Evolutionary conservation across 371 early-diverging fungal genomes (phyloP).

Genomic region (Zopfochytrium polystomum): DNA sequence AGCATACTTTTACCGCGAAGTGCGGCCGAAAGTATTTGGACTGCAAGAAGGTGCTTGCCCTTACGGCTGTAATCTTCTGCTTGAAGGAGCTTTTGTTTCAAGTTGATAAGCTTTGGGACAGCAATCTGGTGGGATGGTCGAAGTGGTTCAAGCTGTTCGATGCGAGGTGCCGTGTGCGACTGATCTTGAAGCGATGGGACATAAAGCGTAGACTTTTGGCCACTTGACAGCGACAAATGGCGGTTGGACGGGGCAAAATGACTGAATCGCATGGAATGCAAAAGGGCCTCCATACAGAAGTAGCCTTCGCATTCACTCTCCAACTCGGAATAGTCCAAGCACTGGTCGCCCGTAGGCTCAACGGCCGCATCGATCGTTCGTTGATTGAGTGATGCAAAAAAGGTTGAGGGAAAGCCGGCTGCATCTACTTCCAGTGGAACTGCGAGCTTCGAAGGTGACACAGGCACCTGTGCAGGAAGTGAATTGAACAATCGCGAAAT

Average conservation of each 20-base stretch:
- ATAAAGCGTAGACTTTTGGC: neutral
- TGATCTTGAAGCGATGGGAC: conserved; percentile 20
- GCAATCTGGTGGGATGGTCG: conserved; percentile 13
- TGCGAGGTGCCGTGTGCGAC: conserved; percentile 13
- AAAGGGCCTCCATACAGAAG: conserved; percentile 21
- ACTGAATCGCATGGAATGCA: conserved; percentile 16
- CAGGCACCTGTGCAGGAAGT: too few relatives aligned
- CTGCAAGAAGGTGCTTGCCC: conserved; percentile 13
- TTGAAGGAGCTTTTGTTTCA: conserved; percentile 19
- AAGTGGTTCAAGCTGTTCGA: conserved; percentile 16
- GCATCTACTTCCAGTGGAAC: neutral
- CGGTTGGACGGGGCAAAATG: neutral
- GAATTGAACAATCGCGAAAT: too few relatives aligned
- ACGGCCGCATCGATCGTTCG: neutral
- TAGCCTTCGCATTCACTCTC: conserved; percentile 17
- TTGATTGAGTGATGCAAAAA: neutral
- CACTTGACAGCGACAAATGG: neutral
- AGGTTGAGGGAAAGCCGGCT: neutral
- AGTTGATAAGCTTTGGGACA: conserved; percentile 7
- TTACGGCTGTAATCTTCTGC: conserved; percentile 16
- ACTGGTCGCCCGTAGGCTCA: neutral
- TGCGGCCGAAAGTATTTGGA: conserved; percentile 1
- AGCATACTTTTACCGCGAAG: conserved; percentile 7
- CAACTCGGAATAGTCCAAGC: neutral
- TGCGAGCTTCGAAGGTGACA: conserved; percentile 1